Base-by-base conservation (phyloP, 2,329 filamentous ascomycete genomes). In the Aspergillus vadensis region DNA sequence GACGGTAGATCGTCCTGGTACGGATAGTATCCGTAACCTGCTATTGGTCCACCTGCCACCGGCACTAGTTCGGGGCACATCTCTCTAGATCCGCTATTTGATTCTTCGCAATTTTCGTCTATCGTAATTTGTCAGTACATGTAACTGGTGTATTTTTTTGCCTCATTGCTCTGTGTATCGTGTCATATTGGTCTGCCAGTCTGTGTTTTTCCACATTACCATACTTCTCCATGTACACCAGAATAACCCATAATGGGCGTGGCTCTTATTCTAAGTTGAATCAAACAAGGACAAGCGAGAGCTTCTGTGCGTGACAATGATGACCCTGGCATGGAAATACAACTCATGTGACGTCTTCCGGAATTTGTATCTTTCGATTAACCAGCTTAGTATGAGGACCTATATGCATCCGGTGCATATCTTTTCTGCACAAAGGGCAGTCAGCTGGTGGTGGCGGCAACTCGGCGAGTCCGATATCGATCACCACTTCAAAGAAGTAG, bases 61-160 rank as follows among this genome's bases (percentile, higher is more conserved):
- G 56, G 27, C 41, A 58, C 59, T 63, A 61, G 48, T 32, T 53
- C 58, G 64, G 64, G 64, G 62, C 64, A 64, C 55, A 63, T 59
- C 27, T 38, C 39, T 17, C 49, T 27, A 64, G 62, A 64, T 64
- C 64, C 64, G 62, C 53, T 50, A 50, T 30, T 32, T 57, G 62
- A 63, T 64, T 44, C 32, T 41, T n/a, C 25, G 8, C 47, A 21
- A 23, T 12, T 44, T 44, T 23, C 41, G 41, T 44, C 41, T 23
- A 44, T 44, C 41, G 41, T 44, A 44, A 44, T 44, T 15, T 44
- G 9, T 12, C 7, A 15, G 10, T 23, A 44, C 19, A 23, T 23
- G 12, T 23, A 10, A 10, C 2, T 21, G 14, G 19, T 12, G 41
- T 44, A 44, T 15, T 23, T 5, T 23, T 44, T 14, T 21, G 41